These are phyloP conservation scores for Halophytophthora batemanensis DNA, from an alignment of 352 stramenopile genomes.

Conservation along the genomic window DNA sequence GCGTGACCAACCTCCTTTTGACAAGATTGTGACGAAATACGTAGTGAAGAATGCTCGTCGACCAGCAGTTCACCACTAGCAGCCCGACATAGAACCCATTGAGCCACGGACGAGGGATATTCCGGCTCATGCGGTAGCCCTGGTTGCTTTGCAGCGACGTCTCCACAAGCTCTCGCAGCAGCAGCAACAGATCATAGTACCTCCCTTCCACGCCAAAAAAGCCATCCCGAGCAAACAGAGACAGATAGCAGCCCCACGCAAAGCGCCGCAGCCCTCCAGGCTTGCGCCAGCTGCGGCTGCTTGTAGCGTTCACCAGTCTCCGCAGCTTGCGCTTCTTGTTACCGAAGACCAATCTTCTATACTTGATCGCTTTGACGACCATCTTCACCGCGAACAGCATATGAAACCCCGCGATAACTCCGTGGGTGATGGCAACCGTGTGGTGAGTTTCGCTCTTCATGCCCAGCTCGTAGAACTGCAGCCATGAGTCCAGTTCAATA, in stretches of 20 bases:
- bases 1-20: conserved; percentile 16
- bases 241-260: conserved; percentile 17
- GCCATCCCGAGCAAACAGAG: conserved; percentile 22
- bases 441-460: conserved; percentile 18
- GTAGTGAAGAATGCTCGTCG: conserved; percentile 26
- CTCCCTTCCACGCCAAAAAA: conserved; percentile 26
- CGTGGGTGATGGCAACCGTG: conserved; percentile 11
- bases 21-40: conserved; percentile 13
- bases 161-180: conserved; percentile 11
- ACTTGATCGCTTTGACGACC: conserved; percentile 16
- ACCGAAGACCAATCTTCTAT: conserved; percentile 20
- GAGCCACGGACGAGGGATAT: conserved; percentile 17
- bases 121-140: conserved; percentile 16
- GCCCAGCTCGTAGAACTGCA: conserved; percentile 24
- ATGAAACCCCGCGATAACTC: conserved; percentile 15
- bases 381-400: conserved; percentile 22
- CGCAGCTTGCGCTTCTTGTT: too few relatives aligned
- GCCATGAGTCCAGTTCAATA: conserved; percentile 23
- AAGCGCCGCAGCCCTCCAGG: too few relatives aligned
- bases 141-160: conserved; percentile 11
- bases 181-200: conserved; percentile 27
- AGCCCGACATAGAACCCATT: conserved; percentile 24
- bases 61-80: conserved; percentile 38
- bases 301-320: too few relatives aligned
- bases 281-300: too few relatives aligned